phyloP scores from a whole-genome alignment of 331 rosid species.

The Dryas integrifolia region DNA sequence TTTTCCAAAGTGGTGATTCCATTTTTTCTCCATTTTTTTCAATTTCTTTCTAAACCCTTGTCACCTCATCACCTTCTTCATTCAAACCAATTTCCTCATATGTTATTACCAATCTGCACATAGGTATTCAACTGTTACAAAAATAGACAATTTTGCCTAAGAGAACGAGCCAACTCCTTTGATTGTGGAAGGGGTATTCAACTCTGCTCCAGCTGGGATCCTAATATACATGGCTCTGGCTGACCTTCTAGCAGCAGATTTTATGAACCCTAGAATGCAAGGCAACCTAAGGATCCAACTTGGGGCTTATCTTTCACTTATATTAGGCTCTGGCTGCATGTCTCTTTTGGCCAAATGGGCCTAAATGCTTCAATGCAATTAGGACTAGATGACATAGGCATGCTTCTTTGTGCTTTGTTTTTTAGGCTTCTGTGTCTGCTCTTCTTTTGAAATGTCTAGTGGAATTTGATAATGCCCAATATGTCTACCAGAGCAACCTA shows the following conservation, averaged over 20 bases:
- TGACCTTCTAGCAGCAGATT: constrained; percentile 73
- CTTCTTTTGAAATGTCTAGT: not conserved
- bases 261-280: constrained; percentile 60
- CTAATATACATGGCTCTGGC: constrained; percentile 74
- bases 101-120: not conserved
- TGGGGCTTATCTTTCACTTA: constrained; percentile 59
- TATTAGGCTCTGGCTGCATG: constrained; percentile 61
- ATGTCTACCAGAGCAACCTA: not conserved
- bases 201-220: constrained; percentile 75
- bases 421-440: not conserved
- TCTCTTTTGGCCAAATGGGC: constrained; percentile 62
- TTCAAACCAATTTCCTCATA: too few species aligned
- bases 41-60: too few species aligned
- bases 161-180: constrained; percentile 44
- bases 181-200: constrained; percentile 58
- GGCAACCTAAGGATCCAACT: constrained; percentile 55
- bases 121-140: too few species aligned
- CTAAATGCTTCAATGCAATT: constrained; percentile 8
- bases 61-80: too few species aligned
- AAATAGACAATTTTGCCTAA: not conserved
- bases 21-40: too few species aligned
- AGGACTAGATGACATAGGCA: not conserved
- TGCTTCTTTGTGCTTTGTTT: not conserved
- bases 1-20: too few species aligned
- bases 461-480: not conserved